Evolutionary conservation across 73 alveolate genomes (phyloP).

Genomic region (Tetrahymena elliotti): DNA sequence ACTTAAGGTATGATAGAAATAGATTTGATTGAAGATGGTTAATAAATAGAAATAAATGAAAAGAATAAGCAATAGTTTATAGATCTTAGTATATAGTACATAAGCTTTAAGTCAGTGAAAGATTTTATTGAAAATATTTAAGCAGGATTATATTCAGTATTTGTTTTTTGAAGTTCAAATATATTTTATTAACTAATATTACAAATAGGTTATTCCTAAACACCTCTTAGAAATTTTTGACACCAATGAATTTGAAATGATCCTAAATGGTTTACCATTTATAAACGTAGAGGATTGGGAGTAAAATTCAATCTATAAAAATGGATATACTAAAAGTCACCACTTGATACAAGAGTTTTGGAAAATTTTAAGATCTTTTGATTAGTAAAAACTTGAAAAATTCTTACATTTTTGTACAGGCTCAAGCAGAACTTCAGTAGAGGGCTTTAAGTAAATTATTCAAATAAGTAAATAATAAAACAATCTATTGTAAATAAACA

Average conservation of each 20-base stretch:
- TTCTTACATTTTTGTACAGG: conserved; percentile 91
- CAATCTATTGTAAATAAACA: conserved; percentile 18
- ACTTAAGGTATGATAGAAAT: conserved; percentile 4
- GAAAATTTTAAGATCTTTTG: conserved; percentile 58
- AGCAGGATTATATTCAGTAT: conserved; percentile 68
- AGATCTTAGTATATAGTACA: conserved; percentile 51
- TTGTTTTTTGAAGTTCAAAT: neutral
- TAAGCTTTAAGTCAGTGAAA: conserved; percentile 48
- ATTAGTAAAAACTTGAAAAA: conserved; percentile 68
- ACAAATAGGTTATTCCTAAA: conserved; percentile 62
- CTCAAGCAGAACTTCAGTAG: conserved; percentile 85
- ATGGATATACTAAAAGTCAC: conserved; percentile 54
- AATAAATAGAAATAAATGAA: conserved; percentile 50
- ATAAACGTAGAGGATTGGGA: conserved; percentile 89
- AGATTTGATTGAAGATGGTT: conserved; percentile 26
- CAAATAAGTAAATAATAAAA: neutral
- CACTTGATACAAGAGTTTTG: conserved; percentile 70
- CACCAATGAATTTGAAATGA: conserved; percentile 77
- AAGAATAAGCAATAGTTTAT: conserved; percentile 59
- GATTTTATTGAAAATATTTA: conserved; percentile 50
- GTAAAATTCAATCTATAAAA: conserved; percentile 68
- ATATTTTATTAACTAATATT: neutral
- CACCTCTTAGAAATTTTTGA: conserved; percentile 55
- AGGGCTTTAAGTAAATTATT: conserved; percentile 65
- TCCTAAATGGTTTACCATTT: conserved; percentile 78